Evolutionary conservation across 2,329 filamentous ascomycete species (phyloP), one percentile per base, ranked within the genome.

Genomic region (Colletotrichum ledebouriae): DNA sequence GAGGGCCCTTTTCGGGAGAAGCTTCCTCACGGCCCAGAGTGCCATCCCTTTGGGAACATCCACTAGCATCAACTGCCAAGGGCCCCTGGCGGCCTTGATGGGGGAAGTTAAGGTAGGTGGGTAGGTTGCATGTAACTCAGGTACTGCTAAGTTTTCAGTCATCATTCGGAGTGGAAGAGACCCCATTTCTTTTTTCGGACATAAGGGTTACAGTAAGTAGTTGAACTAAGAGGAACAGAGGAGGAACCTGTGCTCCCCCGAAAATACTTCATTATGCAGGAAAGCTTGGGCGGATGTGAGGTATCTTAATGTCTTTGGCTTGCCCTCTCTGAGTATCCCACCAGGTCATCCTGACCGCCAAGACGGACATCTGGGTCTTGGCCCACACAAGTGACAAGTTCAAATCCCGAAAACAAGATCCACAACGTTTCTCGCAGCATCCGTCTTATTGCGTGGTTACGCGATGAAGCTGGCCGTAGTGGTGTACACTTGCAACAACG

Each of bases 41-140:
- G 64, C 64, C 64, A 67, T 67, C 59, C 64, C 60, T 67, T 58
- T 67, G 60, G 64, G 64, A 67, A 50, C 39, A 59, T 67, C n/a
- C 47, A 53, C 64, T 37, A 25, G n/a, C 15, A 15, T 55, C 41
- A 29, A 29, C 29, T 29, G 53, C 42, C 53, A 25, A n/a, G 64
- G 39, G 13, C 64, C 59, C 60, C 46, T 34, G 20, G 46, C 46
- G 46, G 60, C 46, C 37, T 42, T 63, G 52, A n/a, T 62, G 15
- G 10, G 3, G 6, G 2, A 13, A 39, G 9, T 11, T 12, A 33
- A 29, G 46, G 22, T 22, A 17, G 17, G 17, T 17, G 2, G 17
- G 17, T 17, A 17, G 17, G 17, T 17, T 1, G 17, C 17, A 17
- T 17, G 17, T 17, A 17, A 17, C 17, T 17, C 1, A 17, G 17